Evolutionary conservation across 75 land plant species (phyloP).

Genomic region (Isoetes taiwanensis): DNA sequence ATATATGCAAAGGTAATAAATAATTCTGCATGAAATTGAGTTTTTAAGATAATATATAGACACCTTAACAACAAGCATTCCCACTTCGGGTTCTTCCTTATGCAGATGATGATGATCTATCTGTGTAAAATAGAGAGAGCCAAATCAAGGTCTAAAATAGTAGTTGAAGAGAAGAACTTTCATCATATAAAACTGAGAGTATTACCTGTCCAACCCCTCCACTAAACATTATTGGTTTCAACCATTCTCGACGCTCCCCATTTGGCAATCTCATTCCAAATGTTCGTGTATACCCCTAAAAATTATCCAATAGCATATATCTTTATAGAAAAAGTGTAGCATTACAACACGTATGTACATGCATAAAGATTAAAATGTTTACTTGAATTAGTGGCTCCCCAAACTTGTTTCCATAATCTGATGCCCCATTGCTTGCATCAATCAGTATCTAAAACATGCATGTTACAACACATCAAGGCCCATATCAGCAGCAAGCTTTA

Average conservation of each 20-base stretch:
- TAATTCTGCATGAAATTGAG: neutral
- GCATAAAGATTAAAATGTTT: neutral
- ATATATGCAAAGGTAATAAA: neutral
- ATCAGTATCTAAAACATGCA: slow-evolving; percentile 85
- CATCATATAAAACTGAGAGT: neutral
- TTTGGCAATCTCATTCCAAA: slow-evolving; percentile 85
- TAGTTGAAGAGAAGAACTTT: neutral
- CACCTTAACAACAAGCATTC: slow-evolving; percentile 89
- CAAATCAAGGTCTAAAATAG: neutral
- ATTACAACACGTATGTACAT: neutral
- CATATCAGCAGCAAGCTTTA: neutral
- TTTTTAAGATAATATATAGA: neutral
- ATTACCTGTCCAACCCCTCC: slow-evolving; percentile 77
- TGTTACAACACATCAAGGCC: neutral
- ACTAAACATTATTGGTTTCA: slow-evolving; percentile 97
- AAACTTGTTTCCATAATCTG: slow-evolving; percentile 96
- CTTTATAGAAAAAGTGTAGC: neutral
- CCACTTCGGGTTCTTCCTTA: slow-evolving; percentile 75
- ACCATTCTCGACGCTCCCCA: slow-evolving; percentile 93
- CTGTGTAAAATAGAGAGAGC: slow-evolving; percentile 9
- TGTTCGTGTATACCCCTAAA: slow-evolving; percentile 68
- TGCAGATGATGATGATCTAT: slow-evolving; percentile 73
- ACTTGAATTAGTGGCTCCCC: slow-evolving; percentile 96
- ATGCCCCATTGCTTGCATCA: slow-evolving; percentile 91
- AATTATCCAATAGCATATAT: no score